phyloP scores from a whole-genome alignment of 176 grass and related monocot species.

The maize (Zea mays) region Zm-B73-REFERENCE-NAM-5.0 NC_050099.1:33547001-33547500 shows the following conservation, averaged over 20 bases:
- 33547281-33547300: constrained; percentile 33
- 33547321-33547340: constrained; percentile 31
- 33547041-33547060: too few species aligned
- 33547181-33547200: too few species aligned
- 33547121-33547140: too few species aligned
- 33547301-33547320: constrained; percentile 37
- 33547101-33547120: too few species aligned
- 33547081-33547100: too few species aligned
- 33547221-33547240: constrained; percentile 36
- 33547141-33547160: too few species aligned
- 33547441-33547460: too few species aligned
- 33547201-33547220: constrained; percentile 8
- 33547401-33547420: too few species aligned
- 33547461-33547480: not conserved
- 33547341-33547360: constrained; percentile 21
- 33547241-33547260: not conserved
- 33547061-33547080: too few species aligned
- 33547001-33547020: too few species aligned
- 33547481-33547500: not conserved
- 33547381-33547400: not conserved
- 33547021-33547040: too few species aligned
- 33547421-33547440: too few species aligned
- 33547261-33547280: not conserved
- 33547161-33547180: not conserved
- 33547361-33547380: constrained; percentile 4